Evolutionary conservation across 2,329 filamentous ascomycete genomes (phyloP), one percentile per base, ranked within the genome.

Genomic region (Fusarium sacchari): DNA sequence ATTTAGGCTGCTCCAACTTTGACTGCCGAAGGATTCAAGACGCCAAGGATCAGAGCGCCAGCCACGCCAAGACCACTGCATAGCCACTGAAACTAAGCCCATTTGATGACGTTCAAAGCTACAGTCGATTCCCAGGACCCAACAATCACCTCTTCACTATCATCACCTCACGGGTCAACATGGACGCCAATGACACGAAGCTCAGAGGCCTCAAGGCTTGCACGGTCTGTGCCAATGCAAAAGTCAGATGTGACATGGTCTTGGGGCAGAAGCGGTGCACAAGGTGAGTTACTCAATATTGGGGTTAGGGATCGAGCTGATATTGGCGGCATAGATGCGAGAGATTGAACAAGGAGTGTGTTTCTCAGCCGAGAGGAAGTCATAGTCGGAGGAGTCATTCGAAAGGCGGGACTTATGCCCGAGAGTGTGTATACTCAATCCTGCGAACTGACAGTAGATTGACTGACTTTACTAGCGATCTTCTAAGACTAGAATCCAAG

Each of bases 401-500:
- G 0, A 65, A 52, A 22, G 47, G 57, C 7, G 40, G 57, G 2
- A 22, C 24, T 22, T 69, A 64, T 68, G 67, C 42, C 5, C 60
- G 67, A 59, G 61, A 71, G 61, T 67, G 0, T 12, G 61, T 59
- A 13, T 26, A 5, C 7, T 18, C 11, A 10, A 11, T 13, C 24
- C 18, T 34, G 7, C 6, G 14, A n/a, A 13, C 20, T n/a, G 0
- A 4, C 1, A 26, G 24, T 7, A 10, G 22, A 18, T 7, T 13
- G 22, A 18, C 39, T 71, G 12, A 69, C 20, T 8, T 5, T 12
- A 2, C 1, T 6, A 71, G 67, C 9, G 66, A 65, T 22, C 30
- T 71, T 30, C 34, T 44, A 1, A 37, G 67, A 47, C 59, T 71
- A 5, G 60, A 71, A 22, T 65, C 67, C 26, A 69, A 69, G 20